Base-by-base conservation (phyloP, 768 basidiomycete species). In the Melanogaster broomeanus region DNA sequence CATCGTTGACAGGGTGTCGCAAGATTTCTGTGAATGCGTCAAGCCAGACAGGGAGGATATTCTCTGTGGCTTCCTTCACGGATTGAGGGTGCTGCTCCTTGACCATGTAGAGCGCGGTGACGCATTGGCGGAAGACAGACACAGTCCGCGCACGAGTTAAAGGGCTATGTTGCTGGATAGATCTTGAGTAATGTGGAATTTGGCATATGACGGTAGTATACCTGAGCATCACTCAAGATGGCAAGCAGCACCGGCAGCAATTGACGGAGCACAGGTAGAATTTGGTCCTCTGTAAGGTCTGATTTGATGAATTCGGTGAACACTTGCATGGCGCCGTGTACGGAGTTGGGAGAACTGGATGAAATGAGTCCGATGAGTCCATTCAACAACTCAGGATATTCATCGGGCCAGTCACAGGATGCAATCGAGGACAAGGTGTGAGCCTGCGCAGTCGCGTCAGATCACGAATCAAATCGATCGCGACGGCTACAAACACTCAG, bases 321-420 rank as follows among this genome's bases (percentile, higher is more conserved):
- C 19, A 98, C 90, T 67, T 94, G 87, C 90, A 99, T 93, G 21
- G 95, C 88, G 21, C 97, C 97, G 69, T 98, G 94, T 6, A 97
- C 90, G 6, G 90, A 80, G 51, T 83, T 79, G 1, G 88, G 71
- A 3, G 85, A 84, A 39, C 75, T 77, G 3, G 90, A 87, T 3
- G 88, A 86, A 22, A 98, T 78, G 10, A 96, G 81, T 30, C 71
- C 70, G 54, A 98, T 84, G 18, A 99, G 80, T 40, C 80, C 76
- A 39, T 75, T 75, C 31, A 98, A 77, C n/a, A 98, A 81, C 42
- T 89, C 85, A 0, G 95, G 92, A 66, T 92, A 98, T 77, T 95
- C 92, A 71, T 97, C 94, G 9, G 95, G 96, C 92, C 93, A 98
- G 73, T 98, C 94, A 58, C 84, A 87, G 56, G 86, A 86, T 25